phyloP scores from a whole-genome alignment of 2,329 filamentous ascomycete genomes.

The Allantophomopsis cytisporea region DNA sequence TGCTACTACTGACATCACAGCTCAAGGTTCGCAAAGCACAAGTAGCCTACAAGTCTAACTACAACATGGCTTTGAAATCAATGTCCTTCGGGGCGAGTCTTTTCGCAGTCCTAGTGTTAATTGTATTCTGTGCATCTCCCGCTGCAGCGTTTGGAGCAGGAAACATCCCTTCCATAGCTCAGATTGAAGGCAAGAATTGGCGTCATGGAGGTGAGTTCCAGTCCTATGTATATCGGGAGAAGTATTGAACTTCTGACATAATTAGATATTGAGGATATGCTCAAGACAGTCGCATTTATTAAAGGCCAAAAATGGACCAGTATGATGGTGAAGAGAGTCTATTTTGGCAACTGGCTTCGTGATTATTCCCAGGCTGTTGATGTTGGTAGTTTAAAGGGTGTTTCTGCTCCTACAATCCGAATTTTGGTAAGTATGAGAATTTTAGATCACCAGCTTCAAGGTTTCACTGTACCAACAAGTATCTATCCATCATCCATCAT shows the following conservation, averaged over 20 bases:
- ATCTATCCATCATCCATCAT: too few relatives aligned
- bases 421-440: constrained; percentile 37
- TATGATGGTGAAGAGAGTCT: constrained; percentile 63
- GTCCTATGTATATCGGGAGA: not conserved
- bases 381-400: constrained; percentile 65
- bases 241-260: not conserved
- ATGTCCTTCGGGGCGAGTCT: constrained; percentile 18
- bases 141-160: constrained; percentile 54
- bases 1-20: too few relatives aligned
- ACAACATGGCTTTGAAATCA: too few relatives aligned
- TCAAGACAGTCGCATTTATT: constrained; percentile 64
- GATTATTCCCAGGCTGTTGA: constrained; percentile 80
- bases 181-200: constrained; percentile 51
- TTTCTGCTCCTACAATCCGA: constrained; percentile 66
- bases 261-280: constrained; percentile 65
- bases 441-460: not conserved
- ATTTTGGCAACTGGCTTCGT: constrained; percentile 79
- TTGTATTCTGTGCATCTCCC: constrained; percentile 41
- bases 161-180: constrained; percentile 53
- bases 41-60: too few relatives aligned
- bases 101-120: constrained; percentile 35
- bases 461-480: too few relatives aligned
- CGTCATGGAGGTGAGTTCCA: constrained; percentile 43
- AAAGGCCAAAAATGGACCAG: constrained; percentile 77
- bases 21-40: too few relatives aligned